These are phyloP conservation scores for Smallanthus sonchifolius DNA, from an alignment of 129 eudicot genomes.

Conservation along the genomic window DNA sequence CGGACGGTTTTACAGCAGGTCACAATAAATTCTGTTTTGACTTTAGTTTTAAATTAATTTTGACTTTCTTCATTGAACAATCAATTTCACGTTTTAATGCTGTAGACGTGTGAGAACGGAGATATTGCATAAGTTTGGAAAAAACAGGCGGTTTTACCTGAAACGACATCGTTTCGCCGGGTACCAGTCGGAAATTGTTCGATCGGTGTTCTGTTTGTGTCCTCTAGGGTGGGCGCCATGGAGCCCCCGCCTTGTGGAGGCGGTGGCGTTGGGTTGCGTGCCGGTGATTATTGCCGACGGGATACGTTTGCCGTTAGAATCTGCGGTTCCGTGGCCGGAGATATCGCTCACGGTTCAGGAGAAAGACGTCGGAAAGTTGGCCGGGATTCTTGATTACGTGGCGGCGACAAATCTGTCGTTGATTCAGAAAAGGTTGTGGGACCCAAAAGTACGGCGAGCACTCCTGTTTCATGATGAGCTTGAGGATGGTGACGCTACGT, in stretches of 20 bases:
- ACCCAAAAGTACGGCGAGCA: constrained; percentile 41
- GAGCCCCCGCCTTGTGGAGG: constrained; percentile 87
- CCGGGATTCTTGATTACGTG: constrained; percentile 62
- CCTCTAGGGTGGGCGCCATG: constrained; percentile 99
- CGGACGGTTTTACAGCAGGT: constrained; percentile 94
- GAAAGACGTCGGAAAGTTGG: constrained; percentile 56
- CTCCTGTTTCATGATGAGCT: constrained; percentile 45
- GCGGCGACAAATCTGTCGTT: constrained; percentile 48
- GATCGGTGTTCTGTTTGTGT: constrained; percentile 72
- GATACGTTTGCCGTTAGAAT: constrained; percentile 60
- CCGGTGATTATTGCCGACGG: constrained; percentile 88
- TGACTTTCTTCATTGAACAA: neutral
- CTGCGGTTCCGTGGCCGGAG: constrained; percentile 66
- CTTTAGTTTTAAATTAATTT: neutral
- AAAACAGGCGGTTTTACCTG: constrained; percentile 63
- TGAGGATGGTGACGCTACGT: constrained; percentile 73
- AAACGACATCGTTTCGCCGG: constrained; percentile 68
- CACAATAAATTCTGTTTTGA: neutral
- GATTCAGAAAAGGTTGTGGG: constrained; percentile 62
- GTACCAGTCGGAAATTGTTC: constrained; percentile 66
- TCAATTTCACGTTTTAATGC: neutral
- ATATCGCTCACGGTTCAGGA: constrained; percentile 75
- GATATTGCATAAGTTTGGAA: constrained; percentile 55
- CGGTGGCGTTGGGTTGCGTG: constrained; percentile 81
- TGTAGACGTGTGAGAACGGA: constrained; percentile 66